Evolutionary conservation across 805 yeast genomes (phyloP), one percentile per base, ranked within the genome.

Genomic region (Sugiyamaella mastotermitis): DNA sequence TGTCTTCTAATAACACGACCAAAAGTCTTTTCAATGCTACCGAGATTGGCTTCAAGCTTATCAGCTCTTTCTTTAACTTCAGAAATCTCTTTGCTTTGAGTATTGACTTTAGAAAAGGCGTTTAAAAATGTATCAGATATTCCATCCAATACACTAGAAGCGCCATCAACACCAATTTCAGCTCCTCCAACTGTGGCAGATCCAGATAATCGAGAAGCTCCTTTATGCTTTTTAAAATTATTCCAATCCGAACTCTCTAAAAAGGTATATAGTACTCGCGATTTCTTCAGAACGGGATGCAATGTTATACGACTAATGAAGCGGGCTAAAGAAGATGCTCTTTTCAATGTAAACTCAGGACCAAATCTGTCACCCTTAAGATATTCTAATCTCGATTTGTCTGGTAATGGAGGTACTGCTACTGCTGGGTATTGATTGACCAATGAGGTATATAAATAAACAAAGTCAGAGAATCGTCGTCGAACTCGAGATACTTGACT

Each of bases 301-400:
- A 69, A 67, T 14, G 86, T 69, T 5, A 90, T 67, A 42, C 94
- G 74, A 45, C 73, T 66, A 35, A 90, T 61, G 53, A 88, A 92
- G 43, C 90, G 68, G 49, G 80, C 77, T 31, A 90, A 66, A 3
- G 96, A 83, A 33, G 79, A 76, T 3, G 94, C 80, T 49, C 98
- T 67, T 56, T 84, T 83, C 43, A 71, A 67, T 0, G 95, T 90
- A 59, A 92, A 92, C 42, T 83, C 87, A 10, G 75, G 69, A 19
- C 90, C 78, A 57, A 90, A 90, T 26, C 97, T 69, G 52, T 90
- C 97, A 8, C 98, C 97, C 26, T 94, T 87, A 37, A 90, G 71
- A 60, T 92, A 90, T 57, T 90, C 95, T 50, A 90, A 68, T 43
- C 94, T 75, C 64, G 83, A 84, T 59, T 87, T 88, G 45, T 90